These are phyloP conservation scores for Candida suzukii DNA, from an alignment of 805 yeast genomes.

Conservation along the genomic window DNA sequence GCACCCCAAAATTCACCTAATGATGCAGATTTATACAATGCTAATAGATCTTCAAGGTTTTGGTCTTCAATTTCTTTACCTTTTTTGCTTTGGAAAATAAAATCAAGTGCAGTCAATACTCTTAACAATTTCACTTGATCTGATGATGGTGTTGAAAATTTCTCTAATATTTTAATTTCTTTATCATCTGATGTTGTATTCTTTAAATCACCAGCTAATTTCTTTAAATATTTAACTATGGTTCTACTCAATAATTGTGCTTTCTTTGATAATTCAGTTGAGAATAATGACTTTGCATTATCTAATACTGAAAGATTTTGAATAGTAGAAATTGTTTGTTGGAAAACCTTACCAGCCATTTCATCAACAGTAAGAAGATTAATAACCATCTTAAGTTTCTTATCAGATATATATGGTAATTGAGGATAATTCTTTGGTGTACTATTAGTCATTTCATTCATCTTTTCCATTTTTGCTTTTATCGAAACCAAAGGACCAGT, in stretches of 20 bases:
- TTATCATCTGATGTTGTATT: conserved; percentile 41
- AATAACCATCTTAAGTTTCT: conserved; percentile 55
- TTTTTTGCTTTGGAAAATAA: conserved; percentile 47
- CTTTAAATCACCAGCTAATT: conserved; percentile 38
- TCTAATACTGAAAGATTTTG: conserved; percentile 61
- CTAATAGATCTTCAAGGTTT: conserved; percentile 31
- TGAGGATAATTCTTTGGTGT: conserved; percentile 11
- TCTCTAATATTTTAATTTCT: conserved; percentile 41
- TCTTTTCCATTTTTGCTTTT: conserved; percentile 14
- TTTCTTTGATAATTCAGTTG: conserved; percentile 54
- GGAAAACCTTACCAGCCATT: conserved; percentile 79
- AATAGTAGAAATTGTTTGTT: conserved; percentile 75
- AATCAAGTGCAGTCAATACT: conserved; percentile 82
- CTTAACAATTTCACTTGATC: conserved; percentile 86
- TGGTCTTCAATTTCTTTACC: conserved; percentile 15
- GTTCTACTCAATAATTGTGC: conserved; percentile 54
- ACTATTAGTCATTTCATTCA: background rate
- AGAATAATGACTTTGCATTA: conserved; percentile 57
- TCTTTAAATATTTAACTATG: conserved; percentile 48
- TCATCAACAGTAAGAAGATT: conserved; percentile 71
- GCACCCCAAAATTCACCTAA: conserved; percentile 83
- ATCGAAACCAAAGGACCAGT: conserved; percentile 64
- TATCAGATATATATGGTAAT: conserved; percentile 59
- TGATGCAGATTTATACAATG: conserved; percentile 58
- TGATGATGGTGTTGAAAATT: conserved; percentile 73